Conservation (phyloP, 345 rosid genomes). For the Camelina hispida region DNA sequence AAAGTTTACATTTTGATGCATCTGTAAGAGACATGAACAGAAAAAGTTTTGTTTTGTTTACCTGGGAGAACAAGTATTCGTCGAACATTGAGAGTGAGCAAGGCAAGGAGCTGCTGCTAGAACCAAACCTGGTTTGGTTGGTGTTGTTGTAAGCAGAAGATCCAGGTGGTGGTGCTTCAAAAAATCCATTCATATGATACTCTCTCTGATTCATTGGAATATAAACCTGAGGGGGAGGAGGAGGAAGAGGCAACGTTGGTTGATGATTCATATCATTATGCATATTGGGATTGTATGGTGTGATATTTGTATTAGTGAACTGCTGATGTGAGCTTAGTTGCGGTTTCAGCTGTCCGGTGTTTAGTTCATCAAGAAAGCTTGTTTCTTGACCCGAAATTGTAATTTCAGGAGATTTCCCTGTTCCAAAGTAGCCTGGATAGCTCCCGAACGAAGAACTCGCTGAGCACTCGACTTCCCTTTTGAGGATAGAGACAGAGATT, state of each 20-base stretch:
- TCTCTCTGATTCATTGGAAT: slow-evolving; percentile 58
- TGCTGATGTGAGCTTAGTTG: slow-evolving; percentile 55
- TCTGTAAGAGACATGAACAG: not conserved
- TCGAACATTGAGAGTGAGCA: slow-evolving; percentile 64
- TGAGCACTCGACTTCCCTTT: slow-evolving; percentile 76
- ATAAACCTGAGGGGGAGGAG: slow-evolving; percentile 42
- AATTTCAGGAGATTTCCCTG: slow-evolving; percentile 64
- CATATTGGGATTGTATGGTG: slow-evolving; percentile 55
- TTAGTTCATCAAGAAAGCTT: slow-evolving; percentile 64
- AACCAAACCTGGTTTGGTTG: slow-evolving; percentile 61
- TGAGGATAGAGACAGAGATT: not conserved
- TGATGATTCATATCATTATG: slow-evolving; percentile 57
- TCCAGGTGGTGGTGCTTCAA: slow-evolving; percentile 58
- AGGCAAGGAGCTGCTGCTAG: slow-evolving; percentile 53
- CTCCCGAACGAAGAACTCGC: slow-evolving; percentile 77
- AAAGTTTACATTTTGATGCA: slow-evolving; percentile 1
- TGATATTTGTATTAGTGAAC: slow-evolving; percentile 37
- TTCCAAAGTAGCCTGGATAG: slow-evolving; percentile 68
- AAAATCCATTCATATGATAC: slow-evolving; percentile 62
- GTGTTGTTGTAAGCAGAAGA: slow-evolving; percentile 37
- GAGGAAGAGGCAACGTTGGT: slow-evolving; percentile 46
- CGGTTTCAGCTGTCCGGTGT: slow-evolving; percentile 50
- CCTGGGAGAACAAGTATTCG: slow-evolving; percentile 62
- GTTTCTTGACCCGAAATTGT: slow-evolving; percentile 69
- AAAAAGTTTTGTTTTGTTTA: slow-evolving; percentile 28